A percentile compares a stretch with the other conserved stretches of the same genome.
Evolutionary conservation across 2,329 filamentous ascomycete species (phyloP).

Genomic region (Pyrenophora tritici-repentis): DNA sequence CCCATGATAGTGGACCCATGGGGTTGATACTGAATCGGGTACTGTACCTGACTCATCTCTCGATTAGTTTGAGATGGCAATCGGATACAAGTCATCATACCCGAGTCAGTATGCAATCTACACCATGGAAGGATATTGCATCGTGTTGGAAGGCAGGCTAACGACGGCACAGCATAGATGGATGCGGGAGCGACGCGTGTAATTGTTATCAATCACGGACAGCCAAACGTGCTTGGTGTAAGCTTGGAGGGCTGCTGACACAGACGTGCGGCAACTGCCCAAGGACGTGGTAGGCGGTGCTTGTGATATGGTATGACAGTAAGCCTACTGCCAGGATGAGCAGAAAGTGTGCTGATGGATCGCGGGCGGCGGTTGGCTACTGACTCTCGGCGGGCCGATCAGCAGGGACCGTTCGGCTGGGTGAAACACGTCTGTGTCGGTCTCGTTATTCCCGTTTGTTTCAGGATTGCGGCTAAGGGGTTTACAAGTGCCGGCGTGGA

Average conservation of each 20-base stretch:
- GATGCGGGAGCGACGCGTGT: not conserved
- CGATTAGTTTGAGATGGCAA: no score
- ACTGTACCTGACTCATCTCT: no score
- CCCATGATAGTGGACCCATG: not conserved
- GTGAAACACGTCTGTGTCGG: conserved; percentile 29
- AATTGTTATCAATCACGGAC: not conserved
- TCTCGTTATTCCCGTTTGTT: conserved; percentile 27
- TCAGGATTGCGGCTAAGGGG: conserved; percentile 19
- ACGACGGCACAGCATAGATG: not conserved
- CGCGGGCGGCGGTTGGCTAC: conserved; percentile 10
- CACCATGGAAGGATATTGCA: no score
- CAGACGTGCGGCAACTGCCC: conserved; percentile 10
- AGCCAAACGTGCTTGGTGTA: conserved; percentile 1
- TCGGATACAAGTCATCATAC: no score
- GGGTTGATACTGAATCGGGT: no score
- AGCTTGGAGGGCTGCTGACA: conserved; percentile 7
- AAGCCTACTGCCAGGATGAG: conserved; percentile 4
- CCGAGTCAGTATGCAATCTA: no score
- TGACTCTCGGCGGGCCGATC: conserved; percentile 15
- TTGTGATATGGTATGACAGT: conserved; percentile 6
- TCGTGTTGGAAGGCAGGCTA: not conserved
- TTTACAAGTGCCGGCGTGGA: conserved; percentile 1
- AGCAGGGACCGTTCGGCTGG: conserved; percentile 25
- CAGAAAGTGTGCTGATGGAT: conserved; percentile 9
- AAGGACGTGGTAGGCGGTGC: conserved; percentile 4